These are phyloP conservation scores for Kodamaea laetipori DNA, from an alignment of 805 yeast species.

Conservation along the genomic window DNA sequence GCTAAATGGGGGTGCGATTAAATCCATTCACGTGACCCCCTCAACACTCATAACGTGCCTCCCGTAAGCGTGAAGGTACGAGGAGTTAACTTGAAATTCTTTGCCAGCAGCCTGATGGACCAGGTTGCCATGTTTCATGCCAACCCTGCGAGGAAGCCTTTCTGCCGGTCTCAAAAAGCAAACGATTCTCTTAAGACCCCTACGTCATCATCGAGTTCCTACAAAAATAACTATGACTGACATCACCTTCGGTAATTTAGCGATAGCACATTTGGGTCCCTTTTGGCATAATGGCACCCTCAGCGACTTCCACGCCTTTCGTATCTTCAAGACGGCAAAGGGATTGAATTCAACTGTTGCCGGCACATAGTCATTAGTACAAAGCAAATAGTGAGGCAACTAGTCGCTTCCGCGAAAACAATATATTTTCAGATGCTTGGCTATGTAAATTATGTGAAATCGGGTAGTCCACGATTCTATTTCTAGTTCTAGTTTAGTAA, in stretches of 20 bases:
- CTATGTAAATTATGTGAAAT: too few relatives aligned
- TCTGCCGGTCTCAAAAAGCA: too few relatives aligned
- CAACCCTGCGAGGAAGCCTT: too few relatives aligned
- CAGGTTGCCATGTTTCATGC: too few relatives aligned
- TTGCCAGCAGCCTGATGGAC: too few relatives aligned
- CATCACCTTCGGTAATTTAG: background rate
- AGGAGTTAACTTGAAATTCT: too few relatives aligned
- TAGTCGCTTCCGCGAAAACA: background rate
- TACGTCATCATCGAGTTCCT: background rate
- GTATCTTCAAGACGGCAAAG: conserved; percentile 5
- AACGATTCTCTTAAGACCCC: background rate
- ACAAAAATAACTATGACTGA: background rate
- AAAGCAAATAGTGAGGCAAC: conserved; percentile 1
- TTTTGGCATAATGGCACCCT: conserved; percentile 1
- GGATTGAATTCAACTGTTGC: background rate
- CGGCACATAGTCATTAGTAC: background rate
- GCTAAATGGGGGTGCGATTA: too few relatives aligned
- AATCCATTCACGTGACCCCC: too few relatives aligned
- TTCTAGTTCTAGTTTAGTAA: too few relatives aligned
- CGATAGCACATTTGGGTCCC: background rate
- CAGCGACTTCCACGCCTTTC: background rate
- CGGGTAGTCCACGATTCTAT: too few relatives aligned
- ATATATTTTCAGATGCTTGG: background rate
- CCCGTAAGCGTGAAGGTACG: too few relatives aligned
- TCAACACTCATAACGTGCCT: too few relatives aligned